These are phyloP conservation scores for Beauveria sp. DNA, from an alignment of 2,329 filamentous ascomycete genomes.

Conservation along the genomic window DNA sequence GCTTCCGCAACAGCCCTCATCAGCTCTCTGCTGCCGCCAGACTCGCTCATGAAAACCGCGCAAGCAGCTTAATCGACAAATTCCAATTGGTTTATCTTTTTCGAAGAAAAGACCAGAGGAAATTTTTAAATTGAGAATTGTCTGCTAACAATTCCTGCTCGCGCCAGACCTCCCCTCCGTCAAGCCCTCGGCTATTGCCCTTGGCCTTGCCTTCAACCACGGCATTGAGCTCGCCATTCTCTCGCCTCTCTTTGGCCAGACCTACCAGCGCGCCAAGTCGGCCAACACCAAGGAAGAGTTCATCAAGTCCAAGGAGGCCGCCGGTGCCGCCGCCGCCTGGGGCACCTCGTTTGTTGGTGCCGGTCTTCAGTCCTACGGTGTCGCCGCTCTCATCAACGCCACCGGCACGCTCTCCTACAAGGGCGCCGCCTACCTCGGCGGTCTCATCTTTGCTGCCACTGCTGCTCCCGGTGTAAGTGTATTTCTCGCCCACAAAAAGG, in stretches of 20 bases:
- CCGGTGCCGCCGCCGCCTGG: slow-evolving; percentile 79
- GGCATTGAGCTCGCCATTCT: slow-evolving; percentile 81
- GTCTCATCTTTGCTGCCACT: slow-evolving; percentile 84
- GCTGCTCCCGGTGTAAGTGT: slow-evolving; percentile 73
- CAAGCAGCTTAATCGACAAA: no score
- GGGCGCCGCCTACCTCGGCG: slow-evolving; percentile 88
- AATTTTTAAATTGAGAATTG: no score
- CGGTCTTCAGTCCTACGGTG: slow-evolving; percentile 80
- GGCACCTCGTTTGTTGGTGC: slow-evolving; percentile 85
- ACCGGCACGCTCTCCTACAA: slow-evolving; percentile 95
- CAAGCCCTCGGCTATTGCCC: slow-evolving; percentile 95
- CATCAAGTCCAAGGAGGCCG: slow-evolving; percentile 84
- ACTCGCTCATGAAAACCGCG: no score
- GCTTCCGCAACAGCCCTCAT: neutral
- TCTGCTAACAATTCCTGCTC: neutral
- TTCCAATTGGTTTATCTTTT: no score
- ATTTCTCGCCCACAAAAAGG: neutral
- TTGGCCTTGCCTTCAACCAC: slow-evolving; percentile 95
- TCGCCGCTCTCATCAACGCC: slow-evolving; percentile 86
- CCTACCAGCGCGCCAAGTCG: slow-evolving; percentile 84
- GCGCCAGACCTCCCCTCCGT: slow-evolving; percentile 59
- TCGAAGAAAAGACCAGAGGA: no score
- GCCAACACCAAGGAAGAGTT: slow-evolving; percentile 97
- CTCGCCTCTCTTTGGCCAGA: slow-evolving; percentile 83
- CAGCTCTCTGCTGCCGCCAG: neutral